Conservation (phyloP, 306 rosid species). For the Citrullus mucosospermus region DNA sequence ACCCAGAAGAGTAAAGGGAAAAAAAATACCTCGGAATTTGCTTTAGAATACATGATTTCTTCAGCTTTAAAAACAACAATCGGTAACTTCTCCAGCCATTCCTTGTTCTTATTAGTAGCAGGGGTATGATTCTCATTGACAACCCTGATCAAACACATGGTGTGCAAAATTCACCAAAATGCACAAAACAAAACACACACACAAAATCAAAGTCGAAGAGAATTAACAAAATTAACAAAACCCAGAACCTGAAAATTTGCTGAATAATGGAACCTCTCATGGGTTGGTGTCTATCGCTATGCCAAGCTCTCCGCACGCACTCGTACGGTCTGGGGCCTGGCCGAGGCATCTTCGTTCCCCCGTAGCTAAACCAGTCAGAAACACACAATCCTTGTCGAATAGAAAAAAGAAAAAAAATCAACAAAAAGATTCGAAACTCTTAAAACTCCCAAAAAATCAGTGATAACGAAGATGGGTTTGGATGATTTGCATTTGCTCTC, state of each 20-base stretch:
- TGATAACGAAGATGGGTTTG: slow-evolving; percentile 30
- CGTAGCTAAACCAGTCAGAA: not conserved
- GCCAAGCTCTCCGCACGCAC: slow-evolving; percentile 98
- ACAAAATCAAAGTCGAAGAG: not conserved
- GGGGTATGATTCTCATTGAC: slow-evolving; percentile 60
- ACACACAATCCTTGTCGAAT: not conserved
- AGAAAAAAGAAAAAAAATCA: slow-evolving; percentile 11
- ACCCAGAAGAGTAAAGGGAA: slow-evolving; percentile 9
- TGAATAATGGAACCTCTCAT: slow-evolving; percentile 83
- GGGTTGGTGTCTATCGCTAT: slow-evolving; percentile 92
- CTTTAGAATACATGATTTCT: slow-evolving; percentile 98
- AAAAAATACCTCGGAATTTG: slow-evolving; percentile 75
- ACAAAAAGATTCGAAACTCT: slow-evolving; percentile 15
- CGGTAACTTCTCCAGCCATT: slow-evolving; percentile 92
- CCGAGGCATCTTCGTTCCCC: slow-evolving; percentile 68
- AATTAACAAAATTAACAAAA: slow-evolving; percentile 10
- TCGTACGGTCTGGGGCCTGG: slow-evolving; percentile 99
- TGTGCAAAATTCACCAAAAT: slow-evolving; percentile 41
- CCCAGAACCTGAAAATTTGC: slow-evolving; percentile 90
- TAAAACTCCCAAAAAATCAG: not conserved
- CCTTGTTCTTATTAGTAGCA: slow-evolving; percentile 75
- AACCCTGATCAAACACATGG: slow-evolving; percentile 84
- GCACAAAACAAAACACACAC: slow-evolving; percentile 10
- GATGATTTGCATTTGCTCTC: slow-evolving; percentile 21
- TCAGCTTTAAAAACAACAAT: slow-evolving; percentile 84